Conservation (phyloP, 2,329 filamentous ascomycete species). For the Grosmannia penicillata region DNA sequence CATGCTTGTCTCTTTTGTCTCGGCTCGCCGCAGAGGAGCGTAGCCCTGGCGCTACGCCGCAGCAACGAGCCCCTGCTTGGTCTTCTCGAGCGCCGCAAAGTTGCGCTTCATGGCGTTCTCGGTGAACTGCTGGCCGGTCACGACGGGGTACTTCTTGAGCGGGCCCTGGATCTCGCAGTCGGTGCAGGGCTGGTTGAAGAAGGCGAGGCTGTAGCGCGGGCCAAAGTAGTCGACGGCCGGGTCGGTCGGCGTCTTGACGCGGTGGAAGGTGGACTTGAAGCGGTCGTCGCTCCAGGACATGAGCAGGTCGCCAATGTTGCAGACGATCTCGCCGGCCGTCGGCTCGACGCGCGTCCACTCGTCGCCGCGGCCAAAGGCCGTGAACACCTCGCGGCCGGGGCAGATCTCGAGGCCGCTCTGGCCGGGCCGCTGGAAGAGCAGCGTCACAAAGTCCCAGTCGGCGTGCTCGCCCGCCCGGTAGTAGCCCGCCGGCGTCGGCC, state of each 20-base stretch:
- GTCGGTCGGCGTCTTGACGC: slow-evolving; percentile 45
- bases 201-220: slow-evolving; percentile 49
- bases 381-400: slow-evolving; percentile 45
- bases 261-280: slow-evolving; percentile 52
- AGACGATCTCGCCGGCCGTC: slow-evolving; percentile 38
- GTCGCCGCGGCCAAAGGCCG: slow-evolving; percentile 42
- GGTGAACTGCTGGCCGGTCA: slow-evolving; percentile 48
- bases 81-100: slow-evolving; percentile 11
- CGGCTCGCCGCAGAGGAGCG: no score
- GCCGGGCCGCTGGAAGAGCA: slow-evolving; percentile 46
- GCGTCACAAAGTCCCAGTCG: slow-evolving; percentile 48
- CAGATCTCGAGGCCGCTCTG: slow-evolving; percentile 51
- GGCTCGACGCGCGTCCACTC: slow-evolving; percentile 49
- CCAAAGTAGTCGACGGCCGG: slow-evolving; percentile 35
- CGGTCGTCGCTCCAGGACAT: slow-evolving; percentile 55
- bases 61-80: no score
- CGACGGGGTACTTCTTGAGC: slow-evolving; percentile 42
- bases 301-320: slow-evolving; percentile 51
- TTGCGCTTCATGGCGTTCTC: slow-evolving; percentile 12
- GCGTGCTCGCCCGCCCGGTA: slow-evolving; percentile 44
- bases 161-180: slow-evolving; percentile 45
- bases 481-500: slow-evolving; percentile 25
- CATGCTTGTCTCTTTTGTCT: no score
- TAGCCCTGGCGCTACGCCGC: no score
- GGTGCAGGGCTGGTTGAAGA: slow-evolving; percentile 41